Percentiles rank a stretch among this genome's conserved stretches.
phyloP scores from a whole-genome alignment of 75 land plant species.

The Picea sitchensis region DNA sequence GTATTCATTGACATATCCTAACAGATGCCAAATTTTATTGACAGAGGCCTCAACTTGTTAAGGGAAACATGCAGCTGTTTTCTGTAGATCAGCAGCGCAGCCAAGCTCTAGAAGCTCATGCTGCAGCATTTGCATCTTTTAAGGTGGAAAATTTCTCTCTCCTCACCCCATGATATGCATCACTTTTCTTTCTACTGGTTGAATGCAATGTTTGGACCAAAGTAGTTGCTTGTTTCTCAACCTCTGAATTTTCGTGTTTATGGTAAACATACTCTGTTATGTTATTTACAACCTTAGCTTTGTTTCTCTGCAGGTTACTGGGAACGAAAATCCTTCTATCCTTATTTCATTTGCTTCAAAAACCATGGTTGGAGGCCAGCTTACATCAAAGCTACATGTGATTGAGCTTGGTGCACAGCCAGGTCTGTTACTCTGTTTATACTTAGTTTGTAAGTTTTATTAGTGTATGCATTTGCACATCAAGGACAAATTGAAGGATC shows the following conservation, averaged over 20 bases:
- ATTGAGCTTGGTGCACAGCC: constrained; percentile 99
- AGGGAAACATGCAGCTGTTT: constrained; percentile 98
- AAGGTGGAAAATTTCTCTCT: constrained; percentile 36
- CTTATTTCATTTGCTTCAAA: constrained; percentile 87
- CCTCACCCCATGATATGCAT: neutral
- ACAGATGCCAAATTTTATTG: neutral
- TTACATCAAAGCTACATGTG: constrained; percentile 89
- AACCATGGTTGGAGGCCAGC: constrained; percentile 66
- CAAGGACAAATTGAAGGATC: neutral
- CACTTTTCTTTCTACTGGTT: neutral
- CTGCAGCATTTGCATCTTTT: constrained; percentile 89
- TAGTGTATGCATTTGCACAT: neutral
- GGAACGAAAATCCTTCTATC: constrained; percentile 79
- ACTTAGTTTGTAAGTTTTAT: too few species aligned
- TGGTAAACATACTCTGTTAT: neutral
- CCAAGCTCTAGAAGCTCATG: constrained; percentile 99
- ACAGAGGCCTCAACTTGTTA: constrained; percentile 96
- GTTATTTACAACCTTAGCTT: neutral
- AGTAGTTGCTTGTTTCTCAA: neutral
- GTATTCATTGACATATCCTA: neutral
- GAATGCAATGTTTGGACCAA: neutral
- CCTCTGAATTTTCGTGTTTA: neutral
- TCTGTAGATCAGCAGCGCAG: constrained; percentile 98
- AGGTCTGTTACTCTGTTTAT: constrained; percentile 38
- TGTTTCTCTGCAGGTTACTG: constrained; percentile 56